Evolutionary conservation across 148 eudicot species (phyloP).

Genomic region (Heliamphora exappendiculata): DNA sequence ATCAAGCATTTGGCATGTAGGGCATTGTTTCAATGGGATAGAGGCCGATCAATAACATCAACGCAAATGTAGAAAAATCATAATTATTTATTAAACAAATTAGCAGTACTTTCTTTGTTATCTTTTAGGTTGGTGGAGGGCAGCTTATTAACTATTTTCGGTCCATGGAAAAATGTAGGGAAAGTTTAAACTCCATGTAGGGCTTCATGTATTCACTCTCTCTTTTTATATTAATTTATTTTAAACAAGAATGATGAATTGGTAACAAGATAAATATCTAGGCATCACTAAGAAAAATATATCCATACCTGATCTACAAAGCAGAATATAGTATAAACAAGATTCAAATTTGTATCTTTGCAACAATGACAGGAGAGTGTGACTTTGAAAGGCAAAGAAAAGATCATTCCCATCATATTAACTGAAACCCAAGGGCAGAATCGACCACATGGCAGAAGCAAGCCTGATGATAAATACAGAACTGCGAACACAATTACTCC

Average conservation of each 20-base stretch:
- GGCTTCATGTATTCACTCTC: neutral
- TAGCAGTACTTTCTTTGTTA: too few species aligned
- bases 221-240: too few species aligned
- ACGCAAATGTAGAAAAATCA: neutral
- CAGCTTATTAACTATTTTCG: neutral
- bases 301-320: neutral
- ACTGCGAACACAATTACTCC: neutral
- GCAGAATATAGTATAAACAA: neutral
- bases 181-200: neutral
- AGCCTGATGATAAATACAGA: too few species aligned
- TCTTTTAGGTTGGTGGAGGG: too few species aligned
- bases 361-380: neutral
- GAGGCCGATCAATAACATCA: neutral
- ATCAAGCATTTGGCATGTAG: neutral
- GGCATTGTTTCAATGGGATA: neutral
- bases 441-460: neutral
- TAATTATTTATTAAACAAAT: too few species aligned
- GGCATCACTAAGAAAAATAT: neutral
- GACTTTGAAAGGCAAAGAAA: neutral
- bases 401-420: neutral
- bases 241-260: neutral
- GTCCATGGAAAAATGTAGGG: neutral
- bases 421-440: neutral
- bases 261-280: neutral
- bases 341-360: neutral